Evolutionary conservation across 176 grass and related monocot species (phyloP), one percentile per base, ranked within the genome.

Genomic region (Saccharum spontaneum): DNA sequence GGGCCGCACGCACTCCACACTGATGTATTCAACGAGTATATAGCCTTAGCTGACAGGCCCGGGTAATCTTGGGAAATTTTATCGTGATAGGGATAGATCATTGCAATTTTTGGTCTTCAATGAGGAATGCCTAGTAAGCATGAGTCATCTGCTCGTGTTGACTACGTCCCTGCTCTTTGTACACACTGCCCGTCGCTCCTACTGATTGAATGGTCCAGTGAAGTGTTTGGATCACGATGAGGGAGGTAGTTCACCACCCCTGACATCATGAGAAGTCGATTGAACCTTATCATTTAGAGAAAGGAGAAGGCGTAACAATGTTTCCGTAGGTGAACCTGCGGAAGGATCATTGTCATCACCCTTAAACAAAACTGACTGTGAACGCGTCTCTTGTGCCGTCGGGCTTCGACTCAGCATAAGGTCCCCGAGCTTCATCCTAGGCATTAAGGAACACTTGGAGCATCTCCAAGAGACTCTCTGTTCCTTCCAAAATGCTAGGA

Each of bases 31-130:
- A 92, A 90, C 52, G 85, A 94, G 87, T 90, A 85, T 92, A 90
- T 92, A 90, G 82, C 90, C 87, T 88, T 92, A 87, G 90, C 69
- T 70, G 87, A 94, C 76, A 90, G 74, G 87, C 85, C 73, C 37
- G 85, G 82, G 87, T 95, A 95, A 95, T 92, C 87, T 92, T 92
- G 73, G 68, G 77, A 92, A 92, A 88, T 94, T 94, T 94, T 87
- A 94, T 90, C 85, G 45, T 90, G 87, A 94, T 92, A 82, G 93
- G 93, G 87, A 92, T 92, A 94, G 93, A 94, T 92, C 93, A 92
- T 92, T 94, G 93, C 79, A 94, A 94, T 92, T 94, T 82, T 95
- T 95, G 90, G 90, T 95, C 90, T 90, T 95, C 79, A 95, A 92
- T 64, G 82, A 90, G 93, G 82, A 95, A 95, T 92, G 88, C 90